Conservation (phyloP, 805 yeast species). For the Trichomonascus vanleenenianus region DNA sequence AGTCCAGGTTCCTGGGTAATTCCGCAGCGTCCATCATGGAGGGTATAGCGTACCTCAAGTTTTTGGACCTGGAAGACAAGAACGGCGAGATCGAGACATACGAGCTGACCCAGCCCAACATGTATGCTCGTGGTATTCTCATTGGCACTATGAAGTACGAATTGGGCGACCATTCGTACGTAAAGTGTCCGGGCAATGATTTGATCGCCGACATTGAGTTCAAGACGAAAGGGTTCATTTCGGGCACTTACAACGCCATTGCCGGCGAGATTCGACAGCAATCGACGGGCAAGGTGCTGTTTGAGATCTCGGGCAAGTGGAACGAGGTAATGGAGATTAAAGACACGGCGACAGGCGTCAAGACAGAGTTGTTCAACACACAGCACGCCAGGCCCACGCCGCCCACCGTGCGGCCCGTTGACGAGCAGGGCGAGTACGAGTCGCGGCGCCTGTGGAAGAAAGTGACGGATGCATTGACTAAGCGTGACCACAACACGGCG, state of each 20-base stretch:
- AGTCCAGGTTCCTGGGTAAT: constrained; percentile 84
- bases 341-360: constrained; percentile 40
- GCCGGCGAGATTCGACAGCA: constrained; percentile 59
- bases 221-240: constrained; percentile 88
- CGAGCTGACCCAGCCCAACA: constrained; percentile 87
- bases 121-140: constrained; percentile 88
- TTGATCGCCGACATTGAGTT: constrained; percentile 79
- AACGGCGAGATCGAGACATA: constrained; percentile 54
- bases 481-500: constrained; percentile 72
- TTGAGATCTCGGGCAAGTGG: constrained; percentile 85
- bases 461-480: constrained; percentile 73
- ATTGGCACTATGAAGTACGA: constrained; percentile 88
- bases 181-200: constrained; percentile 53
- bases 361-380: constrained; percentile 54
- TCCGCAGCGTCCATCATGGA: constrained; percentile 98
- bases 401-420: constrained; percentile 71
- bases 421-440: constrained; percentile 75
- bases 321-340: constrained; percentile 73
- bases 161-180: constrained; percentile 83
- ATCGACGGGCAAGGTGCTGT: constrained; percentile 46
- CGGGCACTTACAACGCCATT: constrained; percentile 87
- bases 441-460: constrained; percentile 77
- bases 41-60: constrained; percentile 66
- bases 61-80: constrained; percentile 50
- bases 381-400: constrained; percentile 40